Evolutionary conservation across 148 eudicot genomes (phyloP).

Genomic region (Camellia granthamiana): DNA sequence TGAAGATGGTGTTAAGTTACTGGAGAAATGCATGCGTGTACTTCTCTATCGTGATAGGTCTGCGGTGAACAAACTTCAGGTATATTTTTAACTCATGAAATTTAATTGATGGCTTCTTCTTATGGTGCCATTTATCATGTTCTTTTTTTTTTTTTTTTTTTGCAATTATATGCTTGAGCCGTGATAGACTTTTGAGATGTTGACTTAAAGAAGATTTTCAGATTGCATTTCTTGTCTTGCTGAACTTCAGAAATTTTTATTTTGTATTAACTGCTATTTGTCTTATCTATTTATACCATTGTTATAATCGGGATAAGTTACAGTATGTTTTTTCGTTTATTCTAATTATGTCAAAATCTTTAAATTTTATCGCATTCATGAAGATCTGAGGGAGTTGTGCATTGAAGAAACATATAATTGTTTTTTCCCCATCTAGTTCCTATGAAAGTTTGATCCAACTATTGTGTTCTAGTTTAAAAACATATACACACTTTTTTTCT

Average conservation of each 20-base stretch:
- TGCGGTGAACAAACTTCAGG: constrained; percentile 96
- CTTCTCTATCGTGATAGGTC: constrained; percentile 93
- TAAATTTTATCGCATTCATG: neutral
- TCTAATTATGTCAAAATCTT: neutral
- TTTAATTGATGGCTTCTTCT: neutral
- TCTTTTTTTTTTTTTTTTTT: neutral
- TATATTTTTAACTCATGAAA: constrained; percentile 4
- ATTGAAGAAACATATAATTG: neutral
- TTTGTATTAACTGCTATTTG: neutral
- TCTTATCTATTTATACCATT: neutral
- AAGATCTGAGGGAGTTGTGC: neutral
- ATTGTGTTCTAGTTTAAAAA: neutral
- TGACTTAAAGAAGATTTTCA: neutral
- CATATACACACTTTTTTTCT: neutral
- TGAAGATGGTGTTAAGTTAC: constrained; percentile 84
- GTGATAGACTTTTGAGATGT: neutral
- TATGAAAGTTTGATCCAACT: neutral
- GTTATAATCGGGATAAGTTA: neutral
- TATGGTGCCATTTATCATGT: neutral
- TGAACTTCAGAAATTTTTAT: neutral
- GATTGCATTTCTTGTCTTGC: constrained; percentile 8
- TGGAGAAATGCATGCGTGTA: constrained; percentile 96
- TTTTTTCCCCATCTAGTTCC: neutral
- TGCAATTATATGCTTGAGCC: too few species aligned
- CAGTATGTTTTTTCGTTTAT: neutral